phyloP scores from a whole-genome alignment of 345 rosid species.

The Kernera saxatilis region DNA sequence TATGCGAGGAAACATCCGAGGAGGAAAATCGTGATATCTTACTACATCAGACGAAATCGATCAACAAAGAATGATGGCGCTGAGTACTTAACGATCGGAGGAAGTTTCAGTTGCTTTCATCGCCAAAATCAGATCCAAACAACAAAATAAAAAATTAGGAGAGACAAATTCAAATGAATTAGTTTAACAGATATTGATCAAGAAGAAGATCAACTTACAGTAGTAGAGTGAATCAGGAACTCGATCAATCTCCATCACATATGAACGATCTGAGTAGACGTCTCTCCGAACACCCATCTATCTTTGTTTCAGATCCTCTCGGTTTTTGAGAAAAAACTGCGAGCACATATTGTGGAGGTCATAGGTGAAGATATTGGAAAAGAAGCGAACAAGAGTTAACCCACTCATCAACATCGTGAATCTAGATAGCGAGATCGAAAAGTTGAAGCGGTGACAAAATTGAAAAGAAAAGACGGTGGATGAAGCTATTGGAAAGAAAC shows the following conservation, averaged over 20 bases:
- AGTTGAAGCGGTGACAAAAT: too few relatives aligned
- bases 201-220: conserved; percentile 12
- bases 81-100: conserved; percentile 67
- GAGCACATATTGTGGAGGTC: too few relatives aligned
- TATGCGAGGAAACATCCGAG: background rate
- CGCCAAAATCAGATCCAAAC: background rate
- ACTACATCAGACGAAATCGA: conserved; percentile 47
- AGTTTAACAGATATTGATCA: background rate
- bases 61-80: conserved; percentile 61
- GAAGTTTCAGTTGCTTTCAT: conserved; percentile 45
- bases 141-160: background rate
- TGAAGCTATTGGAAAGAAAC: too few relatives aligned
- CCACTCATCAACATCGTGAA: too few relatives aligned
- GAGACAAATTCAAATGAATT: background rate
- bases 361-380: too few relatives aligned
- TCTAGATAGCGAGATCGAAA: too few relatives aligned
- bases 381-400: too few relatives aligned
- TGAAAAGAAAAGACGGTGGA: too few relatives aligned
- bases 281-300: too few relatives aligned
- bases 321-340: too few relatives aligned
- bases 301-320: too few relatives aligned
- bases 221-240: background rate
- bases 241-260: conserved; percentile 17
- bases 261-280: conserved; percentile 17
- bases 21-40: conserved; percentile 28